phyloP scores from a whole-genome alignment of 192 early-diverging fungal species.

The Dissophora ornata region DNA sequence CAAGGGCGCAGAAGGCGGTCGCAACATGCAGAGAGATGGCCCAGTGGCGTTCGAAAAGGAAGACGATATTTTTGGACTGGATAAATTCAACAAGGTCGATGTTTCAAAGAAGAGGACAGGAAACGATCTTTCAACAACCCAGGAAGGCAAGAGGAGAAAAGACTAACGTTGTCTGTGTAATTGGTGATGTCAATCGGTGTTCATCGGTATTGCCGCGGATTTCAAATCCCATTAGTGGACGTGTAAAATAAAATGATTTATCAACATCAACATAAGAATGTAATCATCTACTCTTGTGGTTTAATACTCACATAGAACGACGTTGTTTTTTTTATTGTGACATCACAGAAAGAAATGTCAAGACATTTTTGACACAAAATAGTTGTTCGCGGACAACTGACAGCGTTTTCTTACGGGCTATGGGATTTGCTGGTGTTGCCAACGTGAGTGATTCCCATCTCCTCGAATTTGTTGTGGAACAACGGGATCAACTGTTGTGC shows the following conservation, averaged over 20 bases:
- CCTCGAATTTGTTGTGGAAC: slow-evolving; percentile 62
- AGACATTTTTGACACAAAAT: no score
- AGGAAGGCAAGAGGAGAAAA: slow-evolving; percentile 50
- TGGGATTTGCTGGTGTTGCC: slow-evolving; percentile 23
- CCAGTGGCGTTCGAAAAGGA: slow-evolving; percentile 97
- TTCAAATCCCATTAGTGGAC: no score
- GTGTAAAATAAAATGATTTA: background rate
- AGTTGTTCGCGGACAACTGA: no score
- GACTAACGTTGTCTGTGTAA: slow-evolving; percentile 12
- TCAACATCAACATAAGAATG: no score
- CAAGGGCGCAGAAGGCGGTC: slow-evolving; percentile 70
- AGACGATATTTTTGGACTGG: slow-evolving; percentile 91
- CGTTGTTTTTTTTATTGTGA: no score
- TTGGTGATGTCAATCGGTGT: no score
- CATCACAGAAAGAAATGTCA: no score
- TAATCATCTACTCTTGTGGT: no score
- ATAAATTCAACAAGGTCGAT: slow-evolving; percentile 72
- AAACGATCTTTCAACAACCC: slow-evolving; percentile 16
- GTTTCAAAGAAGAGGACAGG: slow-evolving; percentile 44
- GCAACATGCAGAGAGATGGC: slow-evolving; percentile 71
- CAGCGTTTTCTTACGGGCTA: no score
- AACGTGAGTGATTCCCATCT: slow-evolving; percentile 22
- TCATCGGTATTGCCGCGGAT: no score
- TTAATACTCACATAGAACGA: no score
- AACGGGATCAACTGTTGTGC: slow-evolving; percentile 92